Evolutionary conservation across 257 asterid genomes (phyloP), one percentile per base, ranked within the genome.

Genomic region (Scutellaria barbata): DNA sequence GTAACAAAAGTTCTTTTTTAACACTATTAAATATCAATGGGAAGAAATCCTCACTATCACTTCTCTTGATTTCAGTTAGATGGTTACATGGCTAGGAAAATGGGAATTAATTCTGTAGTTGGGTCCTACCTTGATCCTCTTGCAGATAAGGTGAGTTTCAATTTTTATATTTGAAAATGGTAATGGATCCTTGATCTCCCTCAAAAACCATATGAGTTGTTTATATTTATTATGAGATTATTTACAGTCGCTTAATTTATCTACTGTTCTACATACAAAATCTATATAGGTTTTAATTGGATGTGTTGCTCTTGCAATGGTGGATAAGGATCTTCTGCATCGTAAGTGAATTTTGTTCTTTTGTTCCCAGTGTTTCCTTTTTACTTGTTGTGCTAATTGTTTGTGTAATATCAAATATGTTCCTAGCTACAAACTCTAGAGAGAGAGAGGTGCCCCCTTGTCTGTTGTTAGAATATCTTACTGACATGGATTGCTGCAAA

Each of bases 121-220:
- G 99, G 99, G 42, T 94, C 99, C 67, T 94, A 91, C 84, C 96
- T 94, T 81, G 99, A 94, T 83, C 99, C 99, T 78, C 96, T 94
- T 46, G 98, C 99, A 17, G 99, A 91, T 85, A 91, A 94, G 92
- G 99, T 86, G 76, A 72, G 80, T 69, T 68, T 46, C 59, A 54
- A 42, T 46, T 0, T n/a, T 41, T 16, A 20, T 22, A 5, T 13
- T 25, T 40, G 16, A 66, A 25, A 25, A 68, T 69, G 40, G 47
- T 61, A 30, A 53, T 13, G 14, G 46, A 41, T 78, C 72, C 50
- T 72, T 56, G 61, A 46, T 47, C 54, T 43, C 41, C 59, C 47
- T 25, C 12, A 25, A 63, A 20, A 13, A 75, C 47, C 13, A 53
- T 54, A 42, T 50, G 41, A 20, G 11, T 67, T 71, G 73, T 59